These are phyloP conservation scores for Ganoderma boninense DNA, from an alignment of 1,284 basidiomycete species.

Conservation along the genomic window DNA sequence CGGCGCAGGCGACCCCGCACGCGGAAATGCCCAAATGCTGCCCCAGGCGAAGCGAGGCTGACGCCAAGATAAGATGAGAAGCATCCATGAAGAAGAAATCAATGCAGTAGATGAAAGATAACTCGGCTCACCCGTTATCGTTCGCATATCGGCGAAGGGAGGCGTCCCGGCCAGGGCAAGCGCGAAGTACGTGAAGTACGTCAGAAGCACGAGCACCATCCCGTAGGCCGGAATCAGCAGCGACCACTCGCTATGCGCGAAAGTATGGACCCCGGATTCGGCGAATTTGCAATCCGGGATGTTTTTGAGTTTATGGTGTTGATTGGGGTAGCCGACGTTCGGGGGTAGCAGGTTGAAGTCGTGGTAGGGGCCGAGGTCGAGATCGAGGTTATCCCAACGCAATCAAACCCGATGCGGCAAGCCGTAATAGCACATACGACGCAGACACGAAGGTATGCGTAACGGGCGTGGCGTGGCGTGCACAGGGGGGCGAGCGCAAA, in stretches of 20 bases:
- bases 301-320: not conserved
- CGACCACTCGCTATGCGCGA: conserved; percentile 79
- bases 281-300: conserved; percentile 1
- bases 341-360: not conserved
- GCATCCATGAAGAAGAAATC: not conserved
- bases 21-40: too few species aligned
- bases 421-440: not conserved
- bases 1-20: not conserved
- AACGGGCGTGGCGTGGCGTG: not conserved
- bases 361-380: not conserved
- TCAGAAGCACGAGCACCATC: conserved; percentile 74
- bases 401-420: not conserved
- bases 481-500: not conserved
- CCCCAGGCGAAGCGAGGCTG: not conserved
- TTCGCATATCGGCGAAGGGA: conserved; percentile 66
- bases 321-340: not conserved
- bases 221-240: conserved; percentile 86
- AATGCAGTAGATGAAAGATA: conserved; percentile 1
- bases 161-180: conserved; percentile 80
- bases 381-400: not conserved
- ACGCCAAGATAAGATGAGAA: conserved; percentile 8
- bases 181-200: conserved; percentile 82
- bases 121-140: conserved; percentile 57
- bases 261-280: not conserved
- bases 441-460: not conserved